Base-by-base conservation (phyloP, 768 basidiomycete species). In the Phlegmacium glaucopus region DNA sequence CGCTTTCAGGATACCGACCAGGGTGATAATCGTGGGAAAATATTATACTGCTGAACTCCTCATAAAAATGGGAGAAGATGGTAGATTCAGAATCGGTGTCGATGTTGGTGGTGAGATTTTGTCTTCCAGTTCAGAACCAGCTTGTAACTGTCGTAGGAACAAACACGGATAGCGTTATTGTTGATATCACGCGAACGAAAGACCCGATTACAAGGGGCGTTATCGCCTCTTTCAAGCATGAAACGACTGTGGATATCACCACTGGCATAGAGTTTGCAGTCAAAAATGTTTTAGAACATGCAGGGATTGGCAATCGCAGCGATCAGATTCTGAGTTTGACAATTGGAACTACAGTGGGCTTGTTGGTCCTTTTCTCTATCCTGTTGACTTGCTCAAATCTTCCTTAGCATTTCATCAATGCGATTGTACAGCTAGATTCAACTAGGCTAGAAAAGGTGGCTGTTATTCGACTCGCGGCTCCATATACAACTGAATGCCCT, bases 381-480 rank as follows among this genome's bases (percentile, higher is more conserved):
- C 11, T 25, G 9, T 9, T 26, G 18, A 30, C 39, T 22, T 11
- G 15, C 18, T 18, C 29, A 12, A 32, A 8, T 35, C 41, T 36
- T 29, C 4, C 6, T 15, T 25, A 74, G 68, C 75, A 78, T 57
- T 80, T 80, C 48, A 69, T 81, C 18, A 81, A 85, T 51, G 80
- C 81, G 1, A 74, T 86, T 2, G 69, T 85, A 13, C 80, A 84
- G 63, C 60, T 73, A 18, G 76, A 84, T 58, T 62, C 73, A 5
- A 51, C 71, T 3, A 69, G 76, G n/a, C 63, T 85, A 12, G 71
- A 74, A 38, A 75, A 75, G 39, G 83, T 86, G 0, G 84, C 81
- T 0, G 81, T 85, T 29, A 71, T 86, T 40, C 76, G 84, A 46
- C 70, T 86, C 6, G 81, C 79, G 37, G 79, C 76, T 4, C 79